A percentile compares a stretch with the other conserved stretches of the same genome.
Conservation (phyloP, 352 stramenopile genomes). For the Pythium diclinum region DNA sequence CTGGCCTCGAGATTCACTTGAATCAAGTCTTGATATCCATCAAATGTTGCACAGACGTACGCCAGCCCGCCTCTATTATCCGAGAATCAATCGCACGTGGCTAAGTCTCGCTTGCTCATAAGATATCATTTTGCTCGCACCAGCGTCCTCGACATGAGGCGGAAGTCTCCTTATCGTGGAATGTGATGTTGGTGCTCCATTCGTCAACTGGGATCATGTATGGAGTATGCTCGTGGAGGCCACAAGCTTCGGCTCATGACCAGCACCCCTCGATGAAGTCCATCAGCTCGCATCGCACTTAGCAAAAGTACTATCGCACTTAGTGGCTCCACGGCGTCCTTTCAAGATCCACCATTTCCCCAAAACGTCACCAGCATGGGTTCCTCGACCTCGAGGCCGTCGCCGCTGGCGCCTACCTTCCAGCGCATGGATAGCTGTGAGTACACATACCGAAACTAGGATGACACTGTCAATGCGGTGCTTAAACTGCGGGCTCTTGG, state of each 20-base stretch:
- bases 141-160: too few relatives aligned
- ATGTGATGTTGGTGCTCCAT: not conserved
- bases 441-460: not conserved
- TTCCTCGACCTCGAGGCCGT: constrained; percentile 38
- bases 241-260: too few relatives aligned
- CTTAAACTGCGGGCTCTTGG: not conserved
- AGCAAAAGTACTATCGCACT: not conserved
- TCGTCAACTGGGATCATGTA: not conserved
- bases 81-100: too few relatives aligned
- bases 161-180: too few relatives aligned
- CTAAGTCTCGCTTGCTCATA: too few relatives aligned
- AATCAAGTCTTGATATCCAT: too few relatives aligned
- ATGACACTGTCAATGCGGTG: not conserved
- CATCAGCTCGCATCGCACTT: too few relatives aligned
- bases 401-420: constrained; percentile 43
- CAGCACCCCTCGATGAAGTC: too few relatives aligned
- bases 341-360: constrained; percentile 10
- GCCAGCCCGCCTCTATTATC: too few relatives aligned
- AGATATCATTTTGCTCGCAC: too few relatives aligned
- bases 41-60: too few relatives aligned
- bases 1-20: too few relatives aligned
- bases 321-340: not conserved
- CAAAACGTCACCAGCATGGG: constrained; percentile 33
- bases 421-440: constrained; percentile 53
- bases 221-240: not conserved